Conservation (phyloP, 208 protist species). For the Crithidia acanthocephali region DNA sequence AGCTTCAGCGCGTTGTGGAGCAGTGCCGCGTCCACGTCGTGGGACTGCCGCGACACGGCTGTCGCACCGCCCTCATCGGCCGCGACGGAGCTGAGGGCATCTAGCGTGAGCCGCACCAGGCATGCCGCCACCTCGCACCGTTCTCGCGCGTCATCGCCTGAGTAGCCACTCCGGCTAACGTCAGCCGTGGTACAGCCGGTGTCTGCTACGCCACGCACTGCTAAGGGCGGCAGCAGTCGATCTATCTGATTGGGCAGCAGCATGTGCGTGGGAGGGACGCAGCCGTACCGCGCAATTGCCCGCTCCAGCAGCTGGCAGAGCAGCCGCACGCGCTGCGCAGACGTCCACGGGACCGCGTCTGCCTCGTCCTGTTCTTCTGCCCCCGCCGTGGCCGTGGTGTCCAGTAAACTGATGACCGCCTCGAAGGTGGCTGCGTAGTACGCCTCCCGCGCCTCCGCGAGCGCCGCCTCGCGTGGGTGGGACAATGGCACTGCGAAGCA, state of each 20-base stretch:
- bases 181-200: not conserved
- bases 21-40: slow-evolving; percentile 33
- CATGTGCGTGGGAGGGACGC: slow-evolving; percentile 53
- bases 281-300: slow-evolving; percentile 26
- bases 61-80: not conserved
- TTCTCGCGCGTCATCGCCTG: not conserved
- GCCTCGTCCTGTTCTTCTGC: not conserved
- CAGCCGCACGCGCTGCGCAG: slow-evolving; percentile 1
- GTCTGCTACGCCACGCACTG: not conserved
- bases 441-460: slow-evolving; percentile 15
- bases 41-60: not conserved
- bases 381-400: not conserved
- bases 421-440: slow-evolving; percentile 34
- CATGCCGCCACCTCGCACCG: slow-evolving; percentile 26
- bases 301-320: slow-evolving; percentile 16
- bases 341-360: not conserved
- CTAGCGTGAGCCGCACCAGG: slow-evolving; percentile 17
- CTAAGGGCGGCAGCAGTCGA: slow-evolving; percentile 44
- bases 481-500: slow-evolving; percentile 1
- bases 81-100: not conserved
- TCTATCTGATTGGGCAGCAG: slow-evolving; percentile 59
- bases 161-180: no score
- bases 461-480: not conserved
- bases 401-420: slow-evolving; percentile 26
- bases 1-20: slow-evolving; percentile 59